Conservation (phyloP, 2,329 filamentous ascomycete species). For the Zasmidium angulare region DNA sequence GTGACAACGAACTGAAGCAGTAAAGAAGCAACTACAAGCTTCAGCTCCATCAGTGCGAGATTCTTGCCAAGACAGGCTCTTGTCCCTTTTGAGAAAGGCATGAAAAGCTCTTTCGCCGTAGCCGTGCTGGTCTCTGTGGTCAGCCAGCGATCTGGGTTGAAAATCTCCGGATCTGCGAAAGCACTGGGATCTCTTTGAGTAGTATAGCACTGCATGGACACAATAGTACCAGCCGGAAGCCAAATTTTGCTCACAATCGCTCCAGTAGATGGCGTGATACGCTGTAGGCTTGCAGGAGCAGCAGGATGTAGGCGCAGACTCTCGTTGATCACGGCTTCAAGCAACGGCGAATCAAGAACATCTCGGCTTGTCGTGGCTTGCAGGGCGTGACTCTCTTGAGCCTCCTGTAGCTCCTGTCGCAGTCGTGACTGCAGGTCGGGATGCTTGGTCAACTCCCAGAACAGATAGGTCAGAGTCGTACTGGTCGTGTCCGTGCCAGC, state of each 20-base stretch:
- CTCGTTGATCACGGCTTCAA: constrained; percentile 45
- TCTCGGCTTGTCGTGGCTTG: neutral
- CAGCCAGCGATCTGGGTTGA: too few relatives aligned
- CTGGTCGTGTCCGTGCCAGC: constrained; percentile 26
- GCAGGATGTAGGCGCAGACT: constrained; percentile 47
- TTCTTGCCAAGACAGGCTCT: too few relatives aligned
- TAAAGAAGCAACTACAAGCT: too few relatives aligned
- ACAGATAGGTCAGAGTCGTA: constrained; percentile 25
- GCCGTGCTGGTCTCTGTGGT: too few relatives aligned
- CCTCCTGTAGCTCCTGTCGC: constrained; percentile 22
- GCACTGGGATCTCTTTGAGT: neutral
- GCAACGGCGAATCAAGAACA: neutral
- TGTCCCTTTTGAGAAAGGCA: too few relatives aligned
- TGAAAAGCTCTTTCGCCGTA: too few relatives aligned
- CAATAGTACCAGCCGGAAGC: constrained; percentile 17
- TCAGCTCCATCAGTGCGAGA: too few relatives aligned
- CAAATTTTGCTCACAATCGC: constrained; percentile 20
- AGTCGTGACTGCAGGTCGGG: constrained; percentile 18
- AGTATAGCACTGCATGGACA: neutral
- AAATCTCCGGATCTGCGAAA: neutral
- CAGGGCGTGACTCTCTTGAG: too few relatives aligned
- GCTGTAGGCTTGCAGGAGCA: constrained; percentile 33
- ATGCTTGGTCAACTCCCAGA: constrained; percentile 22
- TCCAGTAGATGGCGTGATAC: constrained; percentile 25
- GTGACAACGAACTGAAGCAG: too few relatives aligned